A percentile compares a stretch with the other conserved stretches of the same genome.
These are phyloP conservation scores for Barnettozyma populi DNA, from an alignment of 805 yeast genomes.

Conservation along the genomic window DNA sequence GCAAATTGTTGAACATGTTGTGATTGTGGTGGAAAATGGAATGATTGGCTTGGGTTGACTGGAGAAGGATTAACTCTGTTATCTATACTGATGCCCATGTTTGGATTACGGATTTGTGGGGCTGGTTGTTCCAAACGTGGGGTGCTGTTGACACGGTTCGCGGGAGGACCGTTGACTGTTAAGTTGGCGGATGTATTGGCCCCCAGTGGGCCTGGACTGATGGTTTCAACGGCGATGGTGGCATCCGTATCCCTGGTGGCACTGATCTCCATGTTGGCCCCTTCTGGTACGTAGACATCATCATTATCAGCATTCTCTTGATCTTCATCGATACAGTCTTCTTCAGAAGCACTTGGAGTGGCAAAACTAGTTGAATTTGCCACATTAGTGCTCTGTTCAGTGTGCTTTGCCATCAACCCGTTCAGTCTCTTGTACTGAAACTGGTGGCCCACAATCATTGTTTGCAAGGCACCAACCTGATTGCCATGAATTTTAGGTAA, in stretches of 20 bases:
- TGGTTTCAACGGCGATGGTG: not conserved
- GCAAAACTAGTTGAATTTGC: not conserved
- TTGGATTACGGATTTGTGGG: not conserved
- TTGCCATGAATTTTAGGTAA: slow-evolving; percentile 19
- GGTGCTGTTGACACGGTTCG: slow-evolving; percentile 4
- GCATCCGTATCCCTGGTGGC: not conserved
- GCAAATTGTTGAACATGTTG: slow-evolving; percentile 6
- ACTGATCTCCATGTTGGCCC: not conserved
- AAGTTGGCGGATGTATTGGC: not conserved
- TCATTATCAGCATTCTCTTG: not conserved
- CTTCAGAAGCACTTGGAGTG: not conserved
- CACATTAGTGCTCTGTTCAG: not conserved
- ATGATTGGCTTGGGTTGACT: not conserved
- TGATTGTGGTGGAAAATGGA: not conserved
- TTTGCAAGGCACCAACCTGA: slow-evolving; percentile 17
- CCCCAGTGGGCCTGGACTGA: not conserved
- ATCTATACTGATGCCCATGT: not conserved
- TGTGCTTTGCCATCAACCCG: slow-evolving; percentile 1
- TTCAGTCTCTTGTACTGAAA: slow-evolving; percentile 8
- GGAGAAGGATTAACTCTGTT: slow-evolving; percentile 1
- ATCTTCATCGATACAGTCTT: not conserved
- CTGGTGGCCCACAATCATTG: slow-evolving; percentile 15
- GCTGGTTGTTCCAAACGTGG: not conserved
- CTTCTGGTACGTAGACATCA: not conserved
- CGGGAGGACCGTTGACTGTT: not conserved